Evolutionary conservation across 495 filamentous ascomycete species (phyloP).

Genomic region (Tuber aestivum): DNA sequence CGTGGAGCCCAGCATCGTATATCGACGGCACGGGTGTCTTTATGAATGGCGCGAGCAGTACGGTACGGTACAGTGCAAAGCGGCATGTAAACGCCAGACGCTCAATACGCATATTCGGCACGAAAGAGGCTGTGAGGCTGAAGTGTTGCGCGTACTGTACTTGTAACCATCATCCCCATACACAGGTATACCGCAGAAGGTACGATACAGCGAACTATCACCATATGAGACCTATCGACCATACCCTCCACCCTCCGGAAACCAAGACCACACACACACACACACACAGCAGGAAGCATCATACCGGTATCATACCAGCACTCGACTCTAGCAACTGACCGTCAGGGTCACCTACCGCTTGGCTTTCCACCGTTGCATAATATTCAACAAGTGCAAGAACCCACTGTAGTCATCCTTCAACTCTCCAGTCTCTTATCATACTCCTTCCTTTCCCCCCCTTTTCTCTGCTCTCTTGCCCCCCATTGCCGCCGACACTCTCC

Average conservation of each 20-base stretch:
- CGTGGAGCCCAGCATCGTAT: neutral
- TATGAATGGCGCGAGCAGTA: neutral
- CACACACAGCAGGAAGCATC: neutral
- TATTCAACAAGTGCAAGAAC: neutral
- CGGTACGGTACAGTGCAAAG: neutral
- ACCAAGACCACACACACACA: neutral
- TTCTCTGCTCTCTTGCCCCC: neutral
- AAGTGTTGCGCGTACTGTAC: neutral
- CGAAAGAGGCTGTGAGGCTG: slow-evolving; percentile 2
- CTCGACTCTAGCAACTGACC: neutral
- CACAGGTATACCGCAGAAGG: neutral
- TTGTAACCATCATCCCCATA: neutral
- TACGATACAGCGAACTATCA: neutral
- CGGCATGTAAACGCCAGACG: neutral
- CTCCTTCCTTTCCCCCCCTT: neutral
- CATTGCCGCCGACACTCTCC: neutral
- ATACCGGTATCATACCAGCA: neutral
- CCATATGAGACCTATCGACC: neutral
- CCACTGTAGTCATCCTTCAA: neutral
- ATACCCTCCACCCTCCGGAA: neutral
- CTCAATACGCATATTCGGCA: neutral
- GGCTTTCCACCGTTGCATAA: neutral
- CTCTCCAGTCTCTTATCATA: neutral
- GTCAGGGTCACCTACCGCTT: neutral
- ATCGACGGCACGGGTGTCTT: neutral